Evolutionary conservation across 352 stramenopile species (phyloP), one percentile per base, ranked within the genome.

Genomic region (Globisporangium cederbergense): DNA sequence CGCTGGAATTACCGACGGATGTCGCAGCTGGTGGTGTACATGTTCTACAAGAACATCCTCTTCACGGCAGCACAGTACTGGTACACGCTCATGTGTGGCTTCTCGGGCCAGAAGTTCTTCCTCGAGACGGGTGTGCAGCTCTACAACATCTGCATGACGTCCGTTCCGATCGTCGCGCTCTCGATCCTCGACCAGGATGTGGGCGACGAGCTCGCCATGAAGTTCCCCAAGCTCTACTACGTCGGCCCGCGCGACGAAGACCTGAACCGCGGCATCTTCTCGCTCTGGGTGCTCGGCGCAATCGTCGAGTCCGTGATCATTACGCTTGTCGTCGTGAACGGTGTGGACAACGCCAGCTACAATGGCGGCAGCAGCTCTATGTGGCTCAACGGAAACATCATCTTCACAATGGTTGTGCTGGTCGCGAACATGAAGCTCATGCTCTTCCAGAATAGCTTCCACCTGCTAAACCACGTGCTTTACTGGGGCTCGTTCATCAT

Each of bases 41-140:
- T 95, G 46, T 97, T 98, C 59, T 98, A 97, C 81, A 98, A 98
- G 73, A 98, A 92, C 64, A 91, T 94, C 47, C 64, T 93, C 9
- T 87, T 91, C 55, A 91, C 83, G 0, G 75, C 77, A 0, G 72
- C 80, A 43, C 80, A 95, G 65, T 95, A 86, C 60, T 91, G 78
- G 80, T 91, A 88, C 70, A 88, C 86, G 22, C 74, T 83, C 22
- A 62, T 90, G 62, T 89, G 75, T 49, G 86, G 81, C 1, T 92
- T 92, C 49, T 93, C 84, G 2, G 84, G 86, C 0, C 81, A 95
- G 38, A 95, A 95, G 40, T 92, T 95, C 59, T 95, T 89, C 66
- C 65, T 95, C 1, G 86, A 93, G 53, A 86, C 74, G 25, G 84
- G 86, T 32, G 74, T 90, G 9, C 84, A 93, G 60, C 59, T 93